These are phyloP conservation scores for Selenicereus undatus DNA, from an alignment of 148 eudicot genomes.

Conservation along the genomic window DNA sequence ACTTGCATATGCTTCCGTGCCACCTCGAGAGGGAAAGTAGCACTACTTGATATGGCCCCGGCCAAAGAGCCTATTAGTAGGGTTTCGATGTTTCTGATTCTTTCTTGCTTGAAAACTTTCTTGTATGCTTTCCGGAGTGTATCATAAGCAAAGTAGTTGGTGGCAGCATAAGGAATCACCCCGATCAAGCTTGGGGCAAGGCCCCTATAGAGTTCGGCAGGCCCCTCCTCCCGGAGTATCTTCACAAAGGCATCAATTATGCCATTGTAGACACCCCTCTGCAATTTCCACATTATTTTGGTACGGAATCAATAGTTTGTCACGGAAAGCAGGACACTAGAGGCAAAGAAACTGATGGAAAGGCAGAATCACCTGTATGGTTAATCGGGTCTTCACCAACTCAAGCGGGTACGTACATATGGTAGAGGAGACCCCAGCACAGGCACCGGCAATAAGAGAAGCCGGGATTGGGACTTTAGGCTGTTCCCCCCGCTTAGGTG, in stretches of 20 bases:
- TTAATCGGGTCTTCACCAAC: slow-evolving; percentile 90
- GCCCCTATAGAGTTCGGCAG: slow-evolving; percentile 69
- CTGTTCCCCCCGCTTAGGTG: slow-evolving; percentile 69
- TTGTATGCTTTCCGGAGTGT: slow-evolving; percentile 63
- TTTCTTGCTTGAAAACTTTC: slow-evolving; percentile 63
- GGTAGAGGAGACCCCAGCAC: slow-evolving; percentile 92
- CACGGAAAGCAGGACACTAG: not conserved
- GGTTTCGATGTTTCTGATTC: slow-evolving; percentile 81
- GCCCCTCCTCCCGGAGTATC: slow-evolving; percentile 66
- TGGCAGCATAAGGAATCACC: slow-evolving; percentile 74
- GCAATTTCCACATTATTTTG: slow-evolving; percentile 11
- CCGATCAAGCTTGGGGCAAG: slow-evolving; percentile 76
- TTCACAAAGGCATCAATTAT: slow-evolving; percentile 67
- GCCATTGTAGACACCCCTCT: slow-evolving; percentile 72
- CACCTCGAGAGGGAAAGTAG: slow-evolving; percentile 95
- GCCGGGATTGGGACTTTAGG: slow-evolving; percentile 70
- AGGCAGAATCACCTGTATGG: slow-evolving; percentile 64
- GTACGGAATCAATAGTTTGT: not conserved
- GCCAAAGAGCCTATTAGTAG: slow-evolving; percentile 89
- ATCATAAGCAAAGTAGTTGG: slow-evolving; percentile 92
- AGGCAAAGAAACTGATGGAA: not conserved
- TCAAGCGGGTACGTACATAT: slow-evolving; percentile 88
- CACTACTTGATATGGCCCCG: slow-evolving; percentile 87
- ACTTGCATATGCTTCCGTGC: slow-evolving; percentile 98
- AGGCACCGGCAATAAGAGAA: slow-evolving; percentile 87